These are phyloP conservation scores for Ceratocystis albifundus DNA, from an alignment of 2,329 filamentous ascomycete species.

Conservation along the genomic window DNA sequence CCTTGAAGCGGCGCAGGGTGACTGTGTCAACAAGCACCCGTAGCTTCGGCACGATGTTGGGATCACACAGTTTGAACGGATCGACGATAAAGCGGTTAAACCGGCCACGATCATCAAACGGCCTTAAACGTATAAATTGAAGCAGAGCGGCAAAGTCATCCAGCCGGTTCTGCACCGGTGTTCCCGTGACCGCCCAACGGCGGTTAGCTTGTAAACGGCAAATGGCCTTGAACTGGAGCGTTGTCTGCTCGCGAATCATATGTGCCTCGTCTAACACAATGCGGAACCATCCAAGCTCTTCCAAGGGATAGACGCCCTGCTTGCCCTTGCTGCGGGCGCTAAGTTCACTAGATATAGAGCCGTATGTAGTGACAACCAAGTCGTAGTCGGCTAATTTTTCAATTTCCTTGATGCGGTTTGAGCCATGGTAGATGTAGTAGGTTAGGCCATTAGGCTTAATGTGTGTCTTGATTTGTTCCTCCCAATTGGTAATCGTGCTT, in stretches of 20 bases:
- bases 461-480: conserved; percentile 79
- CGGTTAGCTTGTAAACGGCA: conserved; percentile 67
- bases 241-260: conserved; percentile 76
- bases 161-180: conserved; percentile 85
- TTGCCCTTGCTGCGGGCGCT: conserved; percentile 51
- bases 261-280: conserved; percentile 93
- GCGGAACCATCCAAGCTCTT: conserved; percentile 79
- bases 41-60: conserved; percentile 71
- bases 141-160: conserved; percentile 82
- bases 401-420: conserved; percentile 58
- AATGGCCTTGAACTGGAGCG: conserved; percentile 73
- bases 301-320: conserved; percentile 51
- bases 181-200: conserved; percentile 95
- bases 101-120: conserved; percentile 65
- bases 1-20: conserved; percentile 80
- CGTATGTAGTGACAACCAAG: conserved; percentile 85
- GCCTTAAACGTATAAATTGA: conserved; percentile 70
- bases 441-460: conserved; percentile 52
- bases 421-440: conserved; percentile 79
- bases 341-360: conserved; percentile 72
- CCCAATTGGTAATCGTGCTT: conserved; percentile 89
- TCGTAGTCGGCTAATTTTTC: conserved; percentile 61
- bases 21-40: conserved; percentile 89
- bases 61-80: conserved; percentile 78
- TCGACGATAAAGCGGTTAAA: conserved; percentile 72